Percentiles rank a stretch among this genome's conserved stretches.
Evolutionary conservation across 2,329 filamentous ascomycete species (phyloP).

Genomic region (Lithohypha guttulata): DNA sequence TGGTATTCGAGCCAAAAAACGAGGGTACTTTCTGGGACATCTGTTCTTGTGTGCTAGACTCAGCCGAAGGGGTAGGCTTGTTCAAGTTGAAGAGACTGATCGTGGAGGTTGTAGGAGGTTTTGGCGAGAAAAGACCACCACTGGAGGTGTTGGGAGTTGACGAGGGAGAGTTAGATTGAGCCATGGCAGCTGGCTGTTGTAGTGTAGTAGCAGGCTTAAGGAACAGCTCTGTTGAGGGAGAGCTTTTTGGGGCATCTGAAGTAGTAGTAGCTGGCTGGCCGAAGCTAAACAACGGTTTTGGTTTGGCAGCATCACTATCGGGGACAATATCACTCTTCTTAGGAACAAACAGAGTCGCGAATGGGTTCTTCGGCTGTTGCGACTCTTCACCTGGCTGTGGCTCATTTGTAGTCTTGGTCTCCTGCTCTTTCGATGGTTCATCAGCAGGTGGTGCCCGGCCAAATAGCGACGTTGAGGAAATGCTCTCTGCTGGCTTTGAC

Average conservation of each 20-base stretch:
- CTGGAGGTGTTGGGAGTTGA: slow-evolving; percentile 1
- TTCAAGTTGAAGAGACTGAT: slow-evolving; percentile 6
- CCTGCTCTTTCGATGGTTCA: not conserved
- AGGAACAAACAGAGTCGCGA: slow-evolving; percentile 9
- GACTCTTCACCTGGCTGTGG: not conserved
- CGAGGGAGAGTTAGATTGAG: not conserved
- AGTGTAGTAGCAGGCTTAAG: not conserved
- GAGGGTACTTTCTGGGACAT: not conserved
- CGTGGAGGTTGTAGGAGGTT: not conserved
- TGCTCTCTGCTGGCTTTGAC: not conserved
- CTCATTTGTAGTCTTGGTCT: not conserved
- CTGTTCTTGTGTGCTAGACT: slow-evolving; percentile 4
- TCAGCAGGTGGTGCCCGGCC: not conserved
- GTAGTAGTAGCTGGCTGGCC: slow-evolving; percentile 5
- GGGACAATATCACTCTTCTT: not conserved
- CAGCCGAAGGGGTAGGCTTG: slow-evolving; percentile 9
- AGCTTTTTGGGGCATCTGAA: not conserved
- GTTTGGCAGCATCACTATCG: not conserved
- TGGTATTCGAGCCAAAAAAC: slow-evolving; percentile 3
- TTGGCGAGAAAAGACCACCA: slow-evolving; percentile 6
- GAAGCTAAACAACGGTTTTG: not conserved
- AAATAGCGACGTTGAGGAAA: slow-evolving; percentile 1
- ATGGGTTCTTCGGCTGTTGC: slow-evolving; percentile 3
- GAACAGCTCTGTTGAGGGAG: slow-evolving; percentile 1
- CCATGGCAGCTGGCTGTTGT: not conserved